phyloP scores from a whole-genome alignment of 108 stramenopile species.

The Discostella stelligeroides region DNA sequence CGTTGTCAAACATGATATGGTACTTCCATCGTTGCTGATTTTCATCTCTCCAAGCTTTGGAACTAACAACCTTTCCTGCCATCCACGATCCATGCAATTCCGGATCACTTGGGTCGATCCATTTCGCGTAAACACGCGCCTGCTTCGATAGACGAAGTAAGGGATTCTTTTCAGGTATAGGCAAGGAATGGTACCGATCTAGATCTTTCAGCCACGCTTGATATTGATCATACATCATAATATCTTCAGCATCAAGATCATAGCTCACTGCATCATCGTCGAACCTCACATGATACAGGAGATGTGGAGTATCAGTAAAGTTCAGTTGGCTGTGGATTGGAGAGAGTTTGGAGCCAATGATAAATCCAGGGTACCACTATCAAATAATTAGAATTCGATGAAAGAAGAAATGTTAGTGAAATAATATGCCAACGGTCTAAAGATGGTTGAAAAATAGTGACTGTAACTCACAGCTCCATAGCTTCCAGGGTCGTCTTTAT shows the following conservation, averaged over 20 bases:
- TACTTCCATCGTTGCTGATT: slow-evolving; percentile 16
- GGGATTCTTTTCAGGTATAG: slow-evolving; percentile 1
- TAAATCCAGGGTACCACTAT: slow-evolving; percentile 46
- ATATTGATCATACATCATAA: slow-evolving; percentile 49
- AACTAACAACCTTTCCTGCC: slow-evolving; percentile 20
- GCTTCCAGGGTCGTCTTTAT: slow-evolving; percentile 40
- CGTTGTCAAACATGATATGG: slow-evolving; percentile 44
- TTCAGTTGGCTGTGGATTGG: slow-evolving; percentile 22
- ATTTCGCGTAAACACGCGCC: slow-evolving; percentile 40
- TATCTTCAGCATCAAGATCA: slow-evolving; percentile 36
- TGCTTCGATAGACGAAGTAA: slow-evolving; percentile 20
- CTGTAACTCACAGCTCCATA: slow-evolving; percentile 30
- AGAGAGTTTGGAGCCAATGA: slow-evolving; percentile 31
- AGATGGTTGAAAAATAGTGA: background rate
- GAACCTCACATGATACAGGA: slow-evolving; percentile 45
- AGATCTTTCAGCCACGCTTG: slow-evolving; percentile 43
- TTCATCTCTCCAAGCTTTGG: slow-evolving; percentile 1
- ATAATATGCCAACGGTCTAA: no score
- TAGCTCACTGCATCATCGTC: slow-evolving; percentile 39
- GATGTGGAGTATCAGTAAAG: slow-evolving; percentile 22
- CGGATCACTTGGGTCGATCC: slow-evolving; percentile 47
- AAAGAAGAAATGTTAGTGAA: background rate
- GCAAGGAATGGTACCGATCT: slow-evolving; percentile 38
- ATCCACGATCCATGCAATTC: slow-evolving; percentile 45
- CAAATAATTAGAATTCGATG: background rate